These are phyloP conservation scores for Iris macrosiphon DNA, from an alignment of 106 monocot genomes.

Conservation along the genomic window DNA sequence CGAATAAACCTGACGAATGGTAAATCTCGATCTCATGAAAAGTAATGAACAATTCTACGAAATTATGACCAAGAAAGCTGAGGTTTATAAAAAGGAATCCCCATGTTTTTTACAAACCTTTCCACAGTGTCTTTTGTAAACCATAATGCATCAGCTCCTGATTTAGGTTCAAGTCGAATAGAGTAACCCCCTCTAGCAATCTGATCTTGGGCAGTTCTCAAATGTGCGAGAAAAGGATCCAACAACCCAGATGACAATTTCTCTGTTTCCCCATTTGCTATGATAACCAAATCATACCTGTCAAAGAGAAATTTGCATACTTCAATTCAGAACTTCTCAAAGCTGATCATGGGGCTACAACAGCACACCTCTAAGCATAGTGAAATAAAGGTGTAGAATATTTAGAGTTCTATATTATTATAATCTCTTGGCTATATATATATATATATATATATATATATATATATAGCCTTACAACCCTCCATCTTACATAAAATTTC, in stretches of 20 bases:
- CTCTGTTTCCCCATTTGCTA: constrained; percentile 68
- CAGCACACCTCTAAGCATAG: too few relatives aligned
- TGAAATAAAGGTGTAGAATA: too few relatives aligned
- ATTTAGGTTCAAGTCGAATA: constrained; percentile 57
- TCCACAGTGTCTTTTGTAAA: constrained; percentile 78
- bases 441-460: too few relatives aligned
- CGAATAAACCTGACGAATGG: constrained; percentile 52
- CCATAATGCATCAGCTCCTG: constrained; percentile 38
- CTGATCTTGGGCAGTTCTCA: constrained; percentile 72
- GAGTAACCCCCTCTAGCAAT: constrained; percentile 83
- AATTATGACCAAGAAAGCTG: too few relatives aligned
- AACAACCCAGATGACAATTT: constrained; percentile 79
- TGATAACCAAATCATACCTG: constrained; percentile 82
- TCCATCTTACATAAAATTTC: too few relatives aligned
- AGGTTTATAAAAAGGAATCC: neutral
- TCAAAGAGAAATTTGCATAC: neutral
- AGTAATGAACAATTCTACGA: too few relatives aligned
- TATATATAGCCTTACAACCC: too few relatives aligned
- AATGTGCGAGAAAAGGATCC: constrained; percentile 67
- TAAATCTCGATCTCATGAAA: neutral
- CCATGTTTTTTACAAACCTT: constrained; percentile 26
- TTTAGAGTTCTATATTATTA: too few relatives aligned
- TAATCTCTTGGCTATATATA: too few relatives aligned
- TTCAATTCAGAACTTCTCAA: neutral
- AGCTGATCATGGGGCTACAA: too few relatives aligned